Base-by-base conservation (phyloP, 164 flowering plant species). In the Cinnamomum micranthum region DNA sequence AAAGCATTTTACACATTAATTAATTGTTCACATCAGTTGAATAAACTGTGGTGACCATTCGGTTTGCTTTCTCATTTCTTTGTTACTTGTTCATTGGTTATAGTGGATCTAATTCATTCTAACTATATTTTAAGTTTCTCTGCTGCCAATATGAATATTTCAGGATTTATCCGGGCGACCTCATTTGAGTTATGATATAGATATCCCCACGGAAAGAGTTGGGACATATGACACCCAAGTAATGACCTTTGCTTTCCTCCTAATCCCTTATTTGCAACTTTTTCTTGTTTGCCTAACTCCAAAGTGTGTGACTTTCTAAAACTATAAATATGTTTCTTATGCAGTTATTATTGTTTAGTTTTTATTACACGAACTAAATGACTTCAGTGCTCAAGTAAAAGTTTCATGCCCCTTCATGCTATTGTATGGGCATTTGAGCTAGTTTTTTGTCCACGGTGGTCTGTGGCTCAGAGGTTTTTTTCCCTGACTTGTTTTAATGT, bases 121-220 rank as follows among this genome's bases (percentile, higher is more conserved):
- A n/a, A 47, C 25, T 3, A n/a, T 70, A 47, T 50, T 23, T 70
- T 50, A 10, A 0, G n/a, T 55, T 55, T 47, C 23, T 50, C 33
- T 55, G 20, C 27, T 58, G 52, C 24, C 55, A 51, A 64, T 50
- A 47, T 67, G 28, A 55, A 19, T 68, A 50, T 68, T 70, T 64
- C 85, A 96, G 99, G 98, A 96, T 87, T 87, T 94, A 78, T 96
- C 99, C 22, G 99, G 99, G 65, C 74, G 98, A 41, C 99, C 99
- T 71, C 87, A 92, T 85, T 80, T 96, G 79, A 75, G 92, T 80
- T 96, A 82, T 83, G 92, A 92, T 83, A 74, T 96, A 77, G 73
- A 75, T 20, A 92, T 96, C 73, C 99, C 98, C 31, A 90, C 99
- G 41, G 82, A 88, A 75, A 90, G 97, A 85, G 97, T 96, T 77